Percentiles rank a stretch among this genome's conserved stretches.
Conservation (phyloP, 2,329 filamentous ascomycete genomes). For the Lachnellula suecica region DNA sequence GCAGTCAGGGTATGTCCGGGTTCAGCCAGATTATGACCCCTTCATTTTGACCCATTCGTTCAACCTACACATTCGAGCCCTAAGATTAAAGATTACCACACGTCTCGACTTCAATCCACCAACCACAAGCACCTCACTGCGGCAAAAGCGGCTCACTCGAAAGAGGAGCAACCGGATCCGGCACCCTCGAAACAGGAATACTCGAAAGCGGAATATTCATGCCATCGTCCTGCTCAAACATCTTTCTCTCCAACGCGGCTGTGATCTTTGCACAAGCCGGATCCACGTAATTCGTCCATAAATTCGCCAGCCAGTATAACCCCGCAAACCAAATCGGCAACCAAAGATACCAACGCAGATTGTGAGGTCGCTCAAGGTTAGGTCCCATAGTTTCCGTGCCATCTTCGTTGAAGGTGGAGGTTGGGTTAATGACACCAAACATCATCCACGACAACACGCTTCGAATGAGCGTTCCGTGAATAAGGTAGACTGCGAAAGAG, state of each 20-base stretch:
- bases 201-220: no score
- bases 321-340: conserved; percentile 47
- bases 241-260: conserved; percentile 33
- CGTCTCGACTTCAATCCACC: no score
- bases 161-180: no score
- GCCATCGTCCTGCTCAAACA: no score
- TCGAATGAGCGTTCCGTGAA: conserved; percentile 61
- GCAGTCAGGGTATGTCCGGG: no score
- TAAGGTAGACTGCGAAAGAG: conserved; percentile 63
- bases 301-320: conserved; percentile 44
- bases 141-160: no score
- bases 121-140: no score
- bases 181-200: no score
- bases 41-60: no score
- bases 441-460: conserved; percentile 60
- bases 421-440: conserved; percentile 47
- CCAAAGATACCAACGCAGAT: conserved; percentile 37
- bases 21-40: no score
- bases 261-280: conserved; percentile 47
- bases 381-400: conserved; percentile 33
- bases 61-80: no score
- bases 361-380: conserved; percentile 36
- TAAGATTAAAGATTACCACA: no score
- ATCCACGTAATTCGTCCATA: conserved; percentile 55
- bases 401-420: conserved; percentile 33